Evolutionary conservation across 2,329 filamentous ascomycete genomes (phyloP).

Genomic region (Clonostachys sp.): DNA sequence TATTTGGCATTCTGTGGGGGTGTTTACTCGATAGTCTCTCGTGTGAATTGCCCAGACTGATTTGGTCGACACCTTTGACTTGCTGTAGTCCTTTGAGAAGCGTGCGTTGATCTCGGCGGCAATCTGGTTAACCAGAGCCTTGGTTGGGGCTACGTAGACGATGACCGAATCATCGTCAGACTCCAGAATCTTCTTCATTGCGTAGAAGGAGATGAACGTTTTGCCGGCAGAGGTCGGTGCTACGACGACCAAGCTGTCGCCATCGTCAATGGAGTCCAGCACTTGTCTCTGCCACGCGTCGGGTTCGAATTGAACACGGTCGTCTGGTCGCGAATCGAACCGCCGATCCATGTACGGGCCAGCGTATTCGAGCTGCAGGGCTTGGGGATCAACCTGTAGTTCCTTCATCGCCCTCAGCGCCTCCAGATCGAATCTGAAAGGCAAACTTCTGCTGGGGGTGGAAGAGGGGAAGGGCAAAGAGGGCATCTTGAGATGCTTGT

Average conservation of each 20-base stretch:
- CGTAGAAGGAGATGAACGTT: conserved; percentile 81
- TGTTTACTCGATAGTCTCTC: conserved; percentile 71
- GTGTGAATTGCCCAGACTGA: conserved; percentile 79
- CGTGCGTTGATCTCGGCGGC: conserved; percentile 73
- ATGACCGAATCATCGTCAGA: conserved; percentile 65
- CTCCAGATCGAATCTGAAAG: conserved; percentile 1
- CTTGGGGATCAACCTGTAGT: background rate
- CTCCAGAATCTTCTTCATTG: conserved; percentile 72
- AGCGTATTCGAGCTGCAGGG: conserved; percentile 63
- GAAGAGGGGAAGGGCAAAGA: background rate
- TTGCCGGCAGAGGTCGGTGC: conserved; percentile 78
- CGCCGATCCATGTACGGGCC: conserved; percentile 73
- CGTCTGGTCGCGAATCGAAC: conserved; percentile 63
- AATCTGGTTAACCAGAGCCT: conserved; percentile 80
- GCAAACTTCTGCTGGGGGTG: background rate
- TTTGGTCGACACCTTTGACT: conserved; percentile 49
- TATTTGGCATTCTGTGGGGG: conserved; percentile 66
- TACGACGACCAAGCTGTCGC: conserved; percentile 68
- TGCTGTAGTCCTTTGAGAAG: conserved; percentile 62
- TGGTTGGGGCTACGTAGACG: conserved; percentile 77
- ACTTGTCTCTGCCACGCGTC: conserved; percentile 75
- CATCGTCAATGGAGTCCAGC: conserved; percentile 65
- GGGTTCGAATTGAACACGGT: conserved; percentile 66
- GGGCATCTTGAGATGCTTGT: background rate
- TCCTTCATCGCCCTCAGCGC: background rate